phyloP scores from a whole-genome alignment of 345 rosid species.

The Gossypioides kirkii region DNA sequence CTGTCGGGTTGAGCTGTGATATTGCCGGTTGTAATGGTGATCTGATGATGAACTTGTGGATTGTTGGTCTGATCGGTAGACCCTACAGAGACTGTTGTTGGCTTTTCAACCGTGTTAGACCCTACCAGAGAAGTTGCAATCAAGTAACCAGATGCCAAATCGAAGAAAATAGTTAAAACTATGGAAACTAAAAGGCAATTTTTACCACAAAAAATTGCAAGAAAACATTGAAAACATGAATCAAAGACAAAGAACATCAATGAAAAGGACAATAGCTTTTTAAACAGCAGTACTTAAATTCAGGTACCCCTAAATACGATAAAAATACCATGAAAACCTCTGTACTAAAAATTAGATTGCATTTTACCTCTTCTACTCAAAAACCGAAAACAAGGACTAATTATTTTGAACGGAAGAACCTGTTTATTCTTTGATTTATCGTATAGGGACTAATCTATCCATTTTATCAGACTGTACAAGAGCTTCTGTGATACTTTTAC shows the following conservation, averaged over 20 bases:
- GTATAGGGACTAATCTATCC: no score
- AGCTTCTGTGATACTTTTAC: no score
- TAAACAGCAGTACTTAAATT: neutral
- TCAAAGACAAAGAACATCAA: slow-evolving; percentile 12
- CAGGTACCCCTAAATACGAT: neutral
- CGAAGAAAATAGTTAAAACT: neutral
- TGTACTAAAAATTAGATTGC: no score
- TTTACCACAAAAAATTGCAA: neutral
- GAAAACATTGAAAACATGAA: slow-evolving; percentile 10
- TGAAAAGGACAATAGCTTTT: neutral
- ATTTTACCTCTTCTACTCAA: no score
- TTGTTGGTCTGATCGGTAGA: slow-evolving; percentile 33
- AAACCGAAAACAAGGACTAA: no score
- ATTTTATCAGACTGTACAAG: no score
- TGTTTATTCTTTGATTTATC: no score
- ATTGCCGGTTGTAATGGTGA: slow-evolving; percentile 54
- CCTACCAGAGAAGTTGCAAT: slow-evolving; percentile 24
- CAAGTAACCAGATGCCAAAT: slow-evolving; percentile 15
- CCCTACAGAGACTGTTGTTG: slow-evolving; percentile 22
- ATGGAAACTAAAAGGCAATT: neutral
- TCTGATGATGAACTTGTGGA: slow-evolving; percentile 67
- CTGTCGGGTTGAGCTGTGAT: slow-evolving; percentile 33
- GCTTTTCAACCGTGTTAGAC: slow-evolving; percentile 55
- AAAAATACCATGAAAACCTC: no score
- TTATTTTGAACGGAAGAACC: no score